A percentile compares a stretch with the other conserved stretches of the same genome.
Evolutionary conservation across 352 stramenopile genomes (phyloP).

Genomic region (Globisporangium viniferum): DNA sequence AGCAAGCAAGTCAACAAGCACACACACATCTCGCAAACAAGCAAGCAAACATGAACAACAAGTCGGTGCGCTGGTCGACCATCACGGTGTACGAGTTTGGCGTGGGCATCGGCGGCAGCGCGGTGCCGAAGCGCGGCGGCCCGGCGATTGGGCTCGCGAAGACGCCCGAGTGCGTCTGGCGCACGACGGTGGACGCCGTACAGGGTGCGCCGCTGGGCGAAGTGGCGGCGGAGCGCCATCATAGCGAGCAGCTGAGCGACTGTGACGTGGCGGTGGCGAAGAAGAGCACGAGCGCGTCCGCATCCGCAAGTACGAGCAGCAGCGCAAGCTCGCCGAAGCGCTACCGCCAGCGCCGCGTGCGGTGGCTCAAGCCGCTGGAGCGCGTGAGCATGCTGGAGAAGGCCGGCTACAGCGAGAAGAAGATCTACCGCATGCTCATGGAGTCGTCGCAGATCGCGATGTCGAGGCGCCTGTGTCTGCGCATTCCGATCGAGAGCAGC

Average conservation of each 20-base stretch:
- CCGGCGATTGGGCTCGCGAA: constrained; percentile 49
- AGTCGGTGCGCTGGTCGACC: constrained; percentile 53
- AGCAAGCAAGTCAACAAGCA: background rate
- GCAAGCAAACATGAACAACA: constrained; percentile 18
- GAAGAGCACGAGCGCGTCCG: background rate
- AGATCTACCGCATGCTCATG: constrained; percentile 59
- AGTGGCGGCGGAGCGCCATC: constrained; percentile 4
- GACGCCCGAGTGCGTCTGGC: constrained; percentile 40
- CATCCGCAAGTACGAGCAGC: background rate
- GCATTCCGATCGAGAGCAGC: background rate
- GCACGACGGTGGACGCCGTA: constrained; percentile 39
- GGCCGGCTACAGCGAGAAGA: constrained; percentile 36
- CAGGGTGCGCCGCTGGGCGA: constrained; percentile 4
- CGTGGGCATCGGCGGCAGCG: constrained; percentile 46
- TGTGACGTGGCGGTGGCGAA: background rate
- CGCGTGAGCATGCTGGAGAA: constrained; percentile 25
- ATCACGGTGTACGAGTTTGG: constrained; percentile 72
- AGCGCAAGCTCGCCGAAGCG: background rate
- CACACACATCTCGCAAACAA: background rate
- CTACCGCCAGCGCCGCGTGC: constrained; percentile 15
- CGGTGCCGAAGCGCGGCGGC: constrained; percentile 44
- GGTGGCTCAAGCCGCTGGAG: constrained; percentile 33
- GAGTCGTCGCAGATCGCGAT: constrained; percentile 55
- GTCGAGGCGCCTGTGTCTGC: constrained; percentile 30
- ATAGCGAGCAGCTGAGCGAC: background rate